Evolutionary conservation across 139 green algal genomes (phyloP), one percentile per base, ranked within the genome.

Genomic region (Chlamydomonas urium): DNA sequence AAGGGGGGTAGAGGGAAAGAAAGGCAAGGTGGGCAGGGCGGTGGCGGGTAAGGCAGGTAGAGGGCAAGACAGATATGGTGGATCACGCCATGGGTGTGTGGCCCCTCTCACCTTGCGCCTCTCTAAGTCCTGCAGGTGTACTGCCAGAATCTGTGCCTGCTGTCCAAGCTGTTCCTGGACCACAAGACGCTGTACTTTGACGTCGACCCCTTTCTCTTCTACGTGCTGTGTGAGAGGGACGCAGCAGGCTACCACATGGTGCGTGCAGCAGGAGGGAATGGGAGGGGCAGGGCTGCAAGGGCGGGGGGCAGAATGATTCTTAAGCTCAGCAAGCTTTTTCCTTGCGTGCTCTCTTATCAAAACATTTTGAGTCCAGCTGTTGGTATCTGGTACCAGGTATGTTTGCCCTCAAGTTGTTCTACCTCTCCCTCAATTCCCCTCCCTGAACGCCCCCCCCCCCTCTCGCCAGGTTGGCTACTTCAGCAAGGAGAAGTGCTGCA

Each of bases 121-220:
- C 21, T 56, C 45, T 26, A 31, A 29, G 14, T 63, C 10, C 6
- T 26, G 53, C 89, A 93, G 73, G 82, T 92, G 24, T 98, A 94
- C 84, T 98, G 92, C 85, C 94, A 98, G 81, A 98, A 98, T 81
- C 81, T 99, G 74, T 98, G 95, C 86, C 97, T 97, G 78, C 81
- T 99, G 72, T 90, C 90, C 57, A 99, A 99, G 87, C 89, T 99
- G 26, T 99, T 99, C 79, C 82, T 99, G 76, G 95, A 99, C 82
- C 95, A 98, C 87, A 98, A 99, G 87, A 98, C 94, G 36, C 86
- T 98, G 29, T 98, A 97, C 86, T 99, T 98, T 75, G 96, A 99
- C 69, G 94, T 98, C 6, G 96, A 99, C 84, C 88, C 96, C 24
- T 99, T 99, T 79, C 85, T 99, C 23, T 99, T 99, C 83, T 99